phyloP scores from a whole-genome alignment of 2,329 filamentous ascomycete genomes.

The Colletotrichum coccodes region DNA sequence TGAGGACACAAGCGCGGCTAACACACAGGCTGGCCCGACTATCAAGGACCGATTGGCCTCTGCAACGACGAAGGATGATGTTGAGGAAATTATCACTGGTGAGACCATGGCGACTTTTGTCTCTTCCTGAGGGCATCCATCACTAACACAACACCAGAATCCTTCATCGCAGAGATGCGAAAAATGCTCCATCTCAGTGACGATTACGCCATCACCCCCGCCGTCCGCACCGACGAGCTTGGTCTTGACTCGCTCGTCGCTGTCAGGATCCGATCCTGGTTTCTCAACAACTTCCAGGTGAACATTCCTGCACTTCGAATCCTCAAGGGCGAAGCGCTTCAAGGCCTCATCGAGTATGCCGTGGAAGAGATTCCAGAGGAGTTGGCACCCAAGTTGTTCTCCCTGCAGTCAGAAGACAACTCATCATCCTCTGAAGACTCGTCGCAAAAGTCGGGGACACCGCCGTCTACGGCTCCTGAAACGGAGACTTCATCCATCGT shows the following conservation, averaged over 20 bases:
- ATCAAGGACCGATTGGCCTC: background rate
- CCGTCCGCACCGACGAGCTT: constrained; percentile 29
- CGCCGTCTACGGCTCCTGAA: background rate
- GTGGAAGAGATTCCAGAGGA: background rate
- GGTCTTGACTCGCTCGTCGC: constrained; percentile 41
- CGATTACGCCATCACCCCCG: constrained; percentile 9
- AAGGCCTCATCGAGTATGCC: background rate
- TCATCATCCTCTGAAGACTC: background rate
- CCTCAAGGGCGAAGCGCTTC: constrained; percentile 37
- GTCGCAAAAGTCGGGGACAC: background rate
- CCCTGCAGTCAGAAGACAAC: background rate
- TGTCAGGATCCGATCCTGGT: constrained; percentile 55
- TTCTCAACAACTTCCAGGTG: constrained; percentile 52
- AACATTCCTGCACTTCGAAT: constrained; percentile 58
- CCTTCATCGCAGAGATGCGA: constrained; percentile 15
- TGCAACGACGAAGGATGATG: background rate
- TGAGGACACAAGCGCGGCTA: background rate
- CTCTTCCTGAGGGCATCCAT: background rate
- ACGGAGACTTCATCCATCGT: background rate
- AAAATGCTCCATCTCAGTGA: constrained; percentile 33
- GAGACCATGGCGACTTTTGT: background rate
- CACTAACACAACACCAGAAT: background rate
- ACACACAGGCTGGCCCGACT: background rate
- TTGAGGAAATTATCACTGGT: background rate
- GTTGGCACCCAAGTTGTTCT: background rate